Evolutionary conservation across 1,139 yeast species (phyloP), one percentile per base, ranked within the genome.

Genomic region (Geotrichum klebahnii): DNA sequence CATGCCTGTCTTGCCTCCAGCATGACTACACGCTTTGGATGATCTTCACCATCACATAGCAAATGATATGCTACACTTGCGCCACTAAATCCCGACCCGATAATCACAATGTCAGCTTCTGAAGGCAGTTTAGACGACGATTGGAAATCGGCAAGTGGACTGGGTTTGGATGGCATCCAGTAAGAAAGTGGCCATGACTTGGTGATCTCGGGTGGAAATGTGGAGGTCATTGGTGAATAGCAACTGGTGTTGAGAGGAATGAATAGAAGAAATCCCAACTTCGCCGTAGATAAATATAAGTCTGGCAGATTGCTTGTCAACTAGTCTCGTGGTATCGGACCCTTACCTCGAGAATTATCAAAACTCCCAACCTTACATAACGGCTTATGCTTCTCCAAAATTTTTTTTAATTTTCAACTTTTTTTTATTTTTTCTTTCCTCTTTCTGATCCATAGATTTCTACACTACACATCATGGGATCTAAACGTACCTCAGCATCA

Each of bases 61-160:
- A 72, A 53, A 52, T 65, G 64, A 52, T 64, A 62, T 0, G 74
- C 74, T 3, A 65, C 61, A 1, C 74, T 63, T 1, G 74, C 60
- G n/a, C 76, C 77, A 28, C 72, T 64, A 53, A 70, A 71, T 8
- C 77, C 76, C 0, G 74, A 65, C 8, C 77, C 76, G 37, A 72
- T 63, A 44, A 72, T 64, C 16, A 71, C 58, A 9, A 68, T 63
- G 42, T 70, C 73, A 2, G 65, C 64, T 33, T 62, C 63, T 5
- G 48, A 17, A 8, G 70, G 71, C 19, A 66, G 32, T 2, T n/a
- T 17, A 6, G 54, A 42, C 3, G 57, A 68, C 0, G 57, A 49
- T 23, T 51, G 50, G 49, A 44, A 53, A 42, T 59, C 48, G 2
- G 57, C 53, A n/a, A 59, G 43, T 6, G 53, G 31, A 23, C 57